phyloP scores from a whole-genome alignment of 2,329 filamentous ascomycete genomes.

The Fusarium sp. region DNA sequence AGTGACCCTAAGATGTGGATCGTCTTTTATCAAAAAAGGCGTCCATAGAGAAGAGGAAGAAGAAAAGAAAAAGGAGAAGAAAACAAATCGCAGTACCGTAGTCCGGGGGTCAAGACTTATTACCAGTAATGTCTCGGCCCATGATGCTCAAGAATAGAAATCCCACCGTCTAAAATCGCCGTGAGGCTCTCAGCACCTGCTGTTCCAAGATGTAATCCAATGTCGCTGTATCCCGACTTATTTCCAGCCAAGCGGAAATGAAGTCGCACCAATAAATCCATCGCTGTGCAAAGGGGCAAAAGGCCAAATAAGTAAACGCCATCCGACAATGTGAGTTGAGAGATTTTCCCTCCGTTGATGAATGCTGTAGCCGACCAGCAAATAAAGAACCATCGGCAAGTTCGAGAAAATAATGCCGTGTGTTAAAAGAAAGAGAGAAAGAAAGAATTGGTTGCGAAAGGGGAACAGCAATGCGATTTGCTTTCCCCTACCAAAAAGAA shows the following conservation, averaged over 20 bases:
- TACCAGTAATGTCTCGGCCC: slow-evolving; percentile 16
- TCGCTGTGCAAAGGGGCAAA: slow-evolving; percentile 39
- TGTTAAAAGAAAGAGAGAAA: slow-evolving; percentile 12
- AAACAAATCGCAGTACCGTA: neutral
- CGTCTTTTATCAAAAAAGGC: slow-evolving; percentile 23
- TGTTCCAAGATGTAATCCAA: slow-evolving; percentile 39
- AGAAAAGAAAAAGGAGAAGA: neutral
- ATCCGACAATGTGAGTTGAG: slow-evolving; percentile 21
- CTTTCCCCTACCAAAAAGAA: slow-evolving; percentile 1
- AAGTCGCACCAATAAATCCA: slow-evolving; percentile 24
- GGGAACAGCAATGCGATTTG: neutral
- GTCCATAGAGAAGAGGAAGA: slow-evolving; percentile 15
- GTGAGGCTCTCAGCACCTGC: slow-evolving; percentile 41
- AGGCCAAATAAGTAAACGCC: slow-evolving; percentile 9
- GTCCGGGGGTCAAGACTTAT: neutral
- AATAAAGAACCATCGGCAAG: neutral
- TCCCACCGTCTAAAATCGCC: slow-evolving; percentile 34
- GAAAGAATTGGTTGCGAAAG: neutral
- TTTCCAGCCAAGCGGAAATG: slow-evolving; percentile 28
- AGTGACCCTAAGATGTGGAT: slow-evolving; percentile 28
- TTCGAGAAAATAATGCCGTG: slow-evolving; percentile 11
- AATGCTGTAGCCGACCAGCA: slow-evolving; percentile 16
- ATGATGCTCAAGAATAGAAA: slow-evolving; percentile 11
- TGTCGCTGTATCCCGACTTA: slow-evolving; percentile 23
- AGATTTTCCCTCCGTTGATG: slow-evolving; percentile 13